Evolutionary conservation across 139 green algal genomes (phyloP).

Genomic region (Tetraselmis striata): DNA sequence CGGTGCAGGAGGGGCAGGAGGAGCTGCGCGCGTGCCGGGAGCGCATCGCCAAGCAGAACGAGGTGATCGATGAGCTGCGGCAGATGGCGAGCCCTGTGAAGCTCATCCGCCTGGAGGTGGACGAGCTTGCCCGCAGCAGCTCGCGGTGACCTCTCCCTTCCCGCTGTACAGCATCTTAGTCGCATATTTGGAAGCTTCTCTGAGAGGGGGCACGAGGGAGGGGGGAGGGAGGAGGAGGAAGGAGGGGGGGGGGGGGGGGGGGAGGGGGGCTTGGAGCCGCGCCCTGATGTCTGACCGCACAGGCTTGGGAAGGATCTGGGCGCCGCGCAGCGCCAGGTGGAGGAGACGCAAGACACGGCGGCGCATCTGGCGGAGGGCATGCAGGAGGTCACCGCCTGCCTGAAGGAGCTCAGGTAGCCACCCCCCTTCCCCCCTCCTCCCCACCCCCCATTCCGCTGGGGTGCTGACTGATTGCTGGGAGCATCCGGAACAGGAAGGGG

Average conservation of each 20-base stretch:
- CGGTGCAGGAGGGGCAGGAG: background rate
- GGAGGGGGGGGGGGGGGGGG: no score
- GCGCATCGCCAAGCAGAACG: background rate
- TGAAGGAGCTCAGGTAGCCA: background rate
- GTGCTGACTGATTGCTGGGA: no score
- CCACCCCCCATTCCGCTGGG: no score
- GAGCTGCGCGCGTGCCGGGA: background rate
- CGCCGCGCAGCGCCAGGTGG: background rate
- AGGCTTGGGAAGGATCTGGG: background rate
- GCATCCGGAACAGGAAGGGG: no score
- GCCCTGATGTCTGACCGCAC: conserved; percentile 35
- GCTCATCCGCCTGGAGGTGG: background rate
- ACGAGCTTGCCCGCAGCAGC: background rate
- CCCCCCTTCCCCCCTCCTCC: no score
- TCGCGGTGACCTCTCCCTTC: background rate
- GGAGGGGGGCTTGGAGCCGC: no score
- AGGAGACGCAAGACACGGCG: background rate
- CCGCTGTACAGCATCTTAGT: background rate
- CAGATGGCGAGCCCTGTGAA: background rate
- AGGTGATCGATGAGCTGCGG: background rate
- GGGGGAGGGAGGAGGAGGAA: no score
- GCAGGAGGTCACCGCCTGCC: background rate
- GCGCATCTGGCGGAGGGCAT: background rate
- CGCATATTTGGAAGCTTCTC: no score
- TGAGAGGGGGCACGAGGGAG: no score